These are phyloP conservation scores for Huntiella bhutanensis DNA, from an alignment of 2,329 filamentous ascomycete genomes.

Conservation along the genomic window DNA sequence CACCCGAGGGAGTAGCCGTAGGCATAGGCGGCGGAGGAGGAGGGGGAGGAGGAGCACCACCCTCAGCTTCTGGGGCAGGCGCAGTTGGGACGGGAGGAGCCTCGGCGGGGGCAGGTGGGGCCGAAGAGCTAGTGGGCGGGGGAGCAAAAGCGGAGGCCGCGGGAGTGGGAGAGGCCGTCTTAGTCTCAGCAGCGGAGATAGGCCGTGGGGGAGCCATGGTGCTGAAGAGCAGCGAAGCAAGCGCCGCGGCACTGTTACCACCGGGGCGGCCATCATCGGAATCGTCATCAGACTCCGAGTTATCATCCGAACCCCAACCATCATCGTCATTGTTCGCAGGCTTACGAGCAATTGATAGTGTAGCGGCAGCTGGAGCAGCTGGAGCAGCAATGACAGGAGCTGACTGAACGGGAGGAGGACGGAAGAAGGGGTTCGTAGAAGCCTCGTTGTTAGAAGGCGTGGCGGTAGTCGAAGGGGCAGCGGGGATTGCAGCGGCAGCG, in stretches of 20 bases:
- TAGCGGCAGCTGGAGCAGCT: slow-evolving; percentile 28
- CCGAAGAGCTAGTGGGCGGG: slow-evolving; percentile 22
- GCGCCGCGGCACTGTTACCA: slow-evolving; percentile 69
- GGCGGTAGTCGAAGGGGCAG: slow-evolving; percentile 24
- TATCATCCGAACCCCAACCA: slow-evolving; percentile 69
- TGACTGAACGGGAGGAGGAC: slow-evolving; percentile 11
- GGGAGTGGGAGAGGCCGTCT: slow-evolving; percentile 26
- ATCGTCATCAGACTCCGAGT: slow-evolving; percentile 42
- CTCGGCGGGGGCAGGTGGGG: slow-evolving; percentile 22
- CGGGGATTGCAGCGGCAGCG: slow-evolving; percentile 18
- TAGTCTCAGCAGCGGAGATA: slow-evolving; percentile 62
- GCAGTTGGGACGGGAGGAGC: slow-evolving; percentile 18
- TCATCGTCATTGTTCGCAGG: slow-evolving; percentile 52
- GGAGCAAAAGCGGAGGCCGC: slow-evolving; percentile 19
- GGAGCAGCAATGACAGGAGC: slow-evolving; percentile 22
- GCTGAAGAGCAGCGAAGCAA: slow-evolving; percentile 88
- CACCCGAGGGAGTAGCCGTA: background rate
- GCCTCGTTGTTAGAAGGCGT: slow-evolving; percentile 27
- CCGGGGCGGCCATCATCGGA: slow-evolving; percentile 62
- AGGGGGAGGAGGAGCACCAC: slow-evolving; percentile 17
- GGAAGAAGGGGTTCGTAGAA: slow-evolving; percentile 90
- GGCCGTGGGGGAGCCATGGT: slow-evolving; percentile 91
- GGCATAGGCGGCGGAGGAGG: slow-evolving; percentile 15
- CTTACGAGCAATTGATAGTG: slow-evolving; percentile 30
- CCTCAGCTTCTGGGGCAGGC: slow-evolving; percentile 18